Percentiles rank a stretch among this genome's conserved stretches.
Evolutionary conservation across 2,329 filamentous ascomycete species (phyloP).

Genomic region (Colletotrichum horii): DNA sequence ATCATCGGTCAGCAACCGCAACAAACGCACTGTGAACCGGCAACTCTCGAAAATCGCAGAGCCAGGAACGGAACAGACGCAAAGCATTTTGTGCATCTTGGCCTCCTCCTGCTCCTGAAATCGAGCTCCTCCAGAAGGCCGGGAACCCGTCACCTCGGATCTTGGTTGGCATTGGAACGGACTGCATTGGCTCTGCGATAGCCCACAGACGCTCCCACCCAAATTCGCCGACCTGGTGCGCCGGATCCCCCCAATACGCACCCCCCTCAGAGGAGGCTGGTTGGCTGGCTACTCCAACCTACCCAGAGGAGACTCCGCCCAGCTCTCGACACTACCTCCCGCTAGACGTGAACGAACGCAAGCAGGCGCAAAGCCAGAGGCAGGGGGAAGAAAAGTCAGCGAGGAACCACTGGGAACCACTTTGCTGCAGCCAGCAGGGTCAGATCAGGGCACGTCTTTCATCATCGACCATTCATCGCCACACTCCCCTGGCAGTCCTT

Average conservation of each 20-base stretch:
- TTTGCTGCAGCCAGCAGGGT: slow-evolving; percentile 20
- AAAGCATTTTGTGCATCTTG: not conserved
- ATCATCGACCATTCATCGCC: slow-evolving; percentile 25
- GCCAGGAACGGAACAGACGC: not conserved
- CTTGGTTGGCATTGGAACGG: slow-evolving; percentile 17
- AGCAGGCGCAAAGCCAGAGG: slow-evolving; percentile 20
- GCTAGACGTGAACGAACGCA: slow-evolving; percentile 19
- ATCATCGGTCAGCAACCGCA: not conserved
- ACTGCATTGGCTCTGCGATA: slow-evolving; percentile 18
- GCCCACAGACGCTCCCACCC: slow-evolving; percentile 20
- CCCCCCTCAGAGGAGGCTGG: slow-evolving; percentile 9
- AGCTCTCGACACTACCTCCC: slow-evolving; percentile 14
- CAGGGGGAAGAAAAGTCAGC: slow-evolving; percentile 19
- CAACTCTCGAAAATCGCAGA: not conserved
- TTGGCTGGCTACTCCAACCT: not conserved
- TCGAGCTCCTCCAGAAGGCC: not conserved
- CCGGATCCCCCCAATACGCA: slow-evolving; percentile 12
- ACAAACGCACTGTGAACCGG: not conserved
- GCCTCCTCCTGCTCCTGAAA: not conserved
- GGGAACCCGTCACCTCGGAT: slow-evolving; percentile 12
- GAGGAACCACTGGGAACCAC: slow-evolving; percentile 20
- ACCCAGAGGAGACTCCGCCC: slow-evolving; percentile 11
- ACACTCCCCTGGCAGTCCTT: slow-evolving; percentile 22
- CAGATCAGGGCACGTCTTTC: slow-evolving; percentile 22
- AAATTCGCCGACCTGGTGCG: slow-evolving; percentile 20